phyloP scores from a whole-genome alignment of 2,329 filamentous ascomycete species.

The Erysiphe pulchra region DNA sequence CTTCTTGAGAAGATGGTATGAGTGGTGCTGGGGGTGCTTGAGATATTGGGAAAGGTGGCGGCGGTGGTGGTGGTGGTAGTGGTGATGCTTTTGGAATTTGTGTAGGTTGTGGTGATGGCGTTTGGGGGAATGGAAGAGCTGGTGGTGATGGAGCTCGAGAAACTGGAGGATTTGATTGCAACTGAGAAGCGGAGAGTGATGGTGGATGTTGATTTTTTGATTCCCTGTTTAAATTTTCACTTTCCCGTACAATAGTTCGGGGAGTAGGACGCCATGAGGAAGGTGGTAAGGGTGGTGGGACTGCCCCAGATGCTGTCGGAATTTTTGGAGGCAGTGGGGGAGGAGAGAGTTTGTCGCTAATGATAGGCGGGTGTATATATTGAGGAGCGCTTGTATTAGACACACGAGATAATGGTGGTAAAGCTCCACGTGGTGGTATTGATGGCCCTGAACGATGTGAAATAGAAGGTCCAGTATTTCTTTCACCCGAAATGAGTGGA shows the following conservation, averaged over 20 bases:
- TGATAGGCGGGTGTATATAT: no score
- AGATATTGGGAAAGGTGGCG: conserved; percentile 15
- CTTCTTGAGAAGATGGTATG: conserved; percentile 14
- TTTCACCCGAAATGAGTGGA: conserved; percentile 47
- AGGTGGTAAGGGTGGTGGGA: conserved; percentile 22
- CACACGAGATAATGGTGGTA: conserved; percentile 24
- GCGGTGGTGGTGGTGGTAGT: conserved; percentile 11
- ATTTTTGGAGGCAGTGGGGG: conserved; percentile 20
- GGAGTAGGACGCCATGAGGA: conserved; percentile 25
- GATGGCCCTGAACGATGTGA: conserved; percentile 38
- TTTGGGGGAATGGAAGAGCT: conserved; percentile 13
- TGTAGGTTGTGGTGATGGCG: conserved; percentile 16
- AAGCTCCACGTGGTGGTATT: conserved; percentile 29
- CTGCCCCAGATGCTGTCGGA: conserved; percentile 16
- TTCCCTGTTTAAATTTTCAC: conserved; percentile 1
- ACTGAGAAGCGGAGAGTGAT: neutral
- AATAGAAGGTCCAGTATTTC: conserved; percentile 45
- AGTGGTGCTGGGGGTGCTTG: conserved; percentile 16
- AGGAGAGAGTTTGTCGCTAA: conserved; percentile 8
- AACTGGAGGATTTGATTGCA: conserved; percentile 1
- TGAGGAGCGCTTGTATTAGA: no score
- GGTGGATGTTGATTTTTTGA: neutral
- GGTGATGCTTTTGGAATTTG: conserved; percentile 16
- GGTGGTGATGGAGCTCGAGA: conserved; percentile 12
- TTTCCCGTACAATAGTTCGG: conserved; percentile 20